phyloP scores from a whole-genome alignment of 2,329 filamentous ascomycete genomes.

The Lasiodiplodia gonubiensis region DNA sequence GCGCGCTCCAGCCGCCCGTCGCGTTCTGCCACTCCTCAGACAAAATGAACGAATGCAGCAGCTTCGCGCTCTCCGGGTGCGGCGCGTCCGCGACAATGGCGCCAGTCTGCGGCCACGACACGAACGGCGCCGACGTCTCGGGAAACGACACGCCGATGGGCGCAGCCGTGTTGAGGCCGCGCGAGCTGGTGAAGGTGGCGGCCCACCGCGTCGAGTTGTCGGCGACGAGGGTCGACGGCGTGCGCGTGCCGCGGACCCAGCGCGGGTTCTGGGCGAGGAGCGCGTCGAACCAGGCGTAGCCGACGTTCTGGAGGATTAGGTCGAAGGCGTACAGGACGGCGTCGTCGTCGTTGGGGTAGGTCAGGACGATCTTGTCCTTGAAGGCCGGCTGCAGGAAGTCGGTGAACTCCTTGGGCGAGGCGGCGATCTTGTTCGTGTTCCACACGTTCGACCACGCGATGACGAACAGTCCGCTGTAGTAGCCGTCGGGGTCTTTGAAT shows the following conservation, averaged over 20 bases:
- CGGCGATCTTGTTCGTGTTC: constrained; percentile 45
- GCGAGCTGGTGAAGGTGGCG: constrained; percentile 33
- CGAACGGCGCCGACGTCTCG: constrained; percentile 46
- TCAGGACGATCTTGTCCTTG: constrained; percentile 61
- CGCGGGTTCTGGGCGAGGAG: constrained; percentile 56
- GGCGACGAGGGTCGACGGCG: constrained; percentile 47
- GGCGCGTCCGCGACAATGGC: constrained; percentile 58
- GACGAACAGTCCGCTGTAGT: constrained; percentile 53
- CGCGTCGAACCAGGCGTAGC: constrained; percentile 52
- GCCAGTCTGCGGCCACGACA: constrained; percentile 56
- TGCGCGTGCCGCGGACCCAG: constrained; percentile 60
- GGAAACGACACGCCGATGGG: constrained; percentile 38
- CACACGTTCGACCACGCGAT: constrained; percentile 45
- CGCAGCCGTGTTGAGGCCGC: constrained; percentile 13
- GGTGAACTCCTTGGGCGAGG: constrained; percentile 47
- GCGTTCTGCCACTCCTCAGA: constrained; percentile 49
- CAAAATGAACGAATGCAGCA: constrained; percentile 56
- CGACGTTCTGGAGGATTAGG: constrained; percentile 26
- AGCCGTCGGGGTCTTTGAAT: constrained; percentile 52
- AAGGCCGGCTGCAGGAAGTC: constrained; percentile 57
- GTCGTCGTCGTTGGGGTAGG: constrained; percentile 65
- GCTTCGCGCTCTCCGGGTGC: constrained; percentile 58
- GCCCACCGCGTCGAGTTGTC: constrained; percentile 29
- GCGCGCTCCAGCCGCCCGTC: constrained; percentile 44
- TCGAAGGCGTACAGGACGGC: constrained; percentile 58